Conservation (phyloP, 208 protist species). For the Novymonas esmeraldas region DNA sequence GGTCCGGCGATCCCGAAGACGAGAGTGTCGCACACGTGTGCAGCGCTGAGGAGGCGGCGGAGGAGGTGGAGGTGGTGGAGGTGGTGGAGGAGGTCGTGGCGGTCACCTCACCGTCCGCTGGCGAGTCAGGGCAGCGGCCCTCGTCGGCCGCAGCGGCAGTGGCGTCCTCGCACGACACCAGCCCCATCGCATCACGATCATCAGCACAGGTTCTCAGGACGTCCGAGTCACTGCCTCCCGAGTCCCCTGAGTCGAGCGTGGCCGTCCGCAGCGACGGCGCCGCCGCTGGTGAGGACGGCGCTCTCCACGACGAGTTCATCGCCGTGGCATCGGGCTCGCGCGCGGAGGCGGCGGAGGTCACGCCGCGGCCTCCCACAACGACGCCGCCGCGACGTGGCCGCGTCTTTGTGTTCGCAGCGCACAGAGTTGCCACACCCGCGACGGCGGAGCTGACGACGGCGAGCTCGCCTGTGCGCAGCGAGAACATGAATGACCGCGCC, state of each 20-base stretch:
- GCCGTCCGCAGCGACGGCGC: too few relatives aligned
- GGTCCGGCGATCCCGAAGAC: background rate
- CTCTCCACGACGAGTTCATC: too few relatives aligned
- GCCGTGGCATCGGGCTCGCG: too few relatives aligned
- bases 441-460: constrained; percentile 7
- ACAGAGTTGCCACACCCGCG: constrained; percentile 5
- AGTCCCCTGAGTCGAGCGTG: too few relatives aligned
- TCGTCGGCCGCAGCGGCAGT: too few relatives aligned
- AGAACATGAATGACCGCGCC: background rate
- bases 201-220: too few relatives aligned
- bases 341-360: background rate
- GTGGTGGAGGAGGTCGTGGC: background rate
- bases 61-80: background rate
- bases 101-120: too few relatives aligned
- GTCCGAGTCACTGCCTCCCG: too few relatives aligned
- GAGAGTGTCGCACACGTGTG: background rate
- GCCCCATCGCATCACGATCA: too few relatives aligned
- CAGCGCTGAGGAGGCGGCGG: background rate
- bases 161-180: too few relatives aligned
- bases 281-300: too few relatives aligned
- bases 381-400: constrained; percentile 6
- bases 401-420: constrained; percentile 20
- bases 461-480: constrained; percentile 1
- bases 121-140: too few relatives aligned
- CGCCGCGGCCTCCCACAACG: constrained; percentile 6